Evolutionary conservation across 345 rosid genomes (phyloP).

Genomic region (Luvunga scandens): DNA sequence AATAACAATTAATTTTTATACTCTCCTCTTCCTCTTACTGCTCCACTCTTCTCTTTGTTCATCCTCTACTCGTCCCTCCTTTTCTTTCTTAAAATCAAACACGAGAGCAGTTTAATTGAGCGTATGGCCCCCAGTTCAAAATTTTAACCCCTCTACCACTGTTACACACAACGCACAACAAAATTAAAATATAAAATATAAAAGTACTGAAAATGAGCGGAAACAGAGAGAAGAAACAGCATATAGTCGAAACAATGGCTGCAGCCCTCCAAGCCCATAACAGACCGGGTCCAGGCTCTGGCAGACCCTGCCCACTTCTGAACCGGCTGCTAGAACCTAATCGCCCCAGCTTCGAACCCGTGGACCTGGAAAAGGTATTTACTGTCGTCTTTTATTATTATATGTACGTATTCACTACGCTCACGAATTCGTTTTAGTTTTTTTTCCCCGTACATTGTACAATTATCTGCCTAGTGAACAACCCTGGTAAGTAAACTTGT

Average conservation of each 20-base stretch:
- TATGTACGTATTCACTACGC: neutral
- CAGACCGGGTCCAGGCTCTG: neutral
- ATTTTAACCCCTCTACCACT: neutral
- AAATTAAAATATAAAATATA: no score
- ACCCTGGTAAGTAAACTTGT: no score
- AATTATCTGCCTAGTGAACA: neutral
- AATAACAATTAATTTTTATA: no score
- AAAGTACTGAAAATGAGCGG: neutral
- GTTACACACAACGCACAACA: neutral
- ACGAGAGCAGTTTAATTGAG: no score
- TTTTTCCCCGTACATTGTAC: neutral
- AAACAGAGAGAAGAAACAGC: neutral
- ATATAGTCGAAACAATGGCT: neutral
- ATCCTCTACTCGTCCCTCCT: no score
- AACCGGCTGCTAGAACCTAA: constrained; percentile 12
- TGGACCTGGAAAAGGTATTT: constrained; percentile 82
- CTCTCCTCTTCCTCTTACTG: no score
- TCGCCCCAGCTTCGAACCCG: constrained; percentile 64
- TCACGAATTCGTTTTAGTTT: constrained; percentile 17
- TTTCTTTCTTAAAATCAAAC: no score
- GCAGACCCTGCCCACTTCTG: constrained; percentile 9
- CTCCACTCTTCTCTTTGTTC: no score
- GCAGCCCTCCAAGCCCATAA: constrained; percentile 1
- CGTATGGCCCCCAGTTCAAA: neutral
- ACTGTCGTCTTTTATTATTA: neutral